Conservation (phyloP, 2,329 filamentous ascomycete genomes). For the Penicillium frequentans region DNA sequence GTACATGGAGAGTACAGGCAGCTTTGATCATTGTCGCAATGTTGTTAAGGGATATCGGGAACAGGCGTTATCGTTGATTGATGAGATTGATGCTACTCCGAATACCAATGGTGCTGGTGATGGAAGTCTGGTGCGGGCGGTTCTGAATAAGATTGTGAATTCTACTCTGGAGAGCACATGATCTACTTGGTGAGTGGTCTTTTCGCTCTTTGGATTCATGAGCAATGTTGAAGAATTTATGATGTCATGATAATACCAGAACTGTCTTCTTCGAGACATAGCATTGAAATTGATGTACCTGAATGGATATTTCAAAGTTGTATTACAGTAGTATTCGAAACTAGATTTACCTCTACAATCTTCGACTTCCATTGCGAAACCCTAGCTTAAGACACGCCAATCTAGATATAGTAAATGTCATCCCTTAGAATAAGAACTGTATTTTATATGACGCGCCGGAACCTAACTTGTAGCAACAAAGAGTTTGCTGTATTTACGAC, state of each 20-base stretch:
- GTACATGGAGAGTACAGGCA: conserved; percentile 89
- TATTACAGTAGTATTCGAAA: too few species aligned
- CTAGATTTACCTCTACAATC: too few species aligned
- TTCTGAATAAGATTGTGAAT: conserved; percentile 66
- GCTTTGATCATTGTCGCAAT: conserved; percentile 78
- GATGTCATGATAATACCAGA: background rate
- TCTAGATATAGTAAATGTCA: too few species aligned
- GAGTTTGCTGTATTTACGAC: too few species aligned
- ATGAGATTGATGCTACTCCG: conserved; percentile 59
- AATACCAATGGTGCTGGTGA: conserved; percentile 51
- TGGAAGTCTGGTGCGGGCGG: conserved; percentile 61
- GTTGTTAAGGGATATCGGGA: conserved; percentile 65
- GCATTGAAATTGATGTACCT: background rate
- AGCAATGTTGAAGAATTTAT: background rate
- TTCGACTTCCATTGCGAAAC: too few species aligned
- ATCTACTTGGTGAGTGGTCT: background rate
- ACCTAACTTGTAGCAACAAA: too few species aligned
- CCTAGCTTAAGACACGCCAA: too few species aligned
- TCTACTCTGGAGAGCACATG: conserved; percentile 27
- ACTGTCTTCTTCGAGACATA: background rate
- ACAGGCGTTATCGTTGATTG: conserved; percentile 63
- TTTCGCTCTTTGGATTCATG: background rate
- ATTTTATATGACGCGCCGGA: too few species aligned
- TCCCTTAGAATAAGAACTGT: too few species aligned
- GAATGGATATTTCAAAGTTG: too few species aligned